A percentile compares a stretch with the other conserved stretches of the same genome.
Conservation (phyloP, 176 grass and related monocot genomes). For the Microstegium vimineum region DNA sequence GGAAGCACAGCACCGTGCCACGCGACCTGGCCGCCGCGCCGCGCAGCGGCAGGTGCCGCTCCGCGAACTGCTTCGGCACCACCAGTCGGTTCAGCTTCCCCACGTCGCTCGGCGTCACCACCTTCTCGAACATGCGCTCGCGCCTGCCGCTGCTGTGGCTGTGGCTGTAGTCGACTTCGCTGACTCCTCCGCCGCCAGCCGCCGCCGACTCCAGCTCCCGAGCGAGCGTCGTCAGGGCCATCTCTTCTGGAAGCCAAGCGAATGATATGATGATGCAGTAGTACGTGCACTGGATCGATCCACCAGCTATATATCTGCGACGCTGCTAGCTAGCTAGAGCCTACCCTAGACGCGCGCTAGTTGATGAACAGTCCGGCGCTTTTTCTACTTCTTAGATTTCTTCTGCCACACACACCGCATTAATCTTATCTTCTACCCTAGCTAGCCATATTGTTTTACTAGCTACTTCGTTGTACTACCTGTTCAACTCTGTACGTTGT, state of each 20-base stretch:
- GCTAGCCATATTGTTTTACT: too few species aligned
- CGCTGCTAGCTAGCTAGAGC: too few species aligned
- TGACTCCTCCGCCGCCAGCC: not conserved
- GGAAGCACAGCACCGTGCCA: conserved; percentile 45
- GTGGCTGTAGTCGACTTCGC: not conserved
- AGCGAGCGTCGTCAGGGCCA: not conserved
- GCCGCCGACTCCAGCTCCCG: not conserved
- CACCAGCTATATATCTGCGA: too few species aligned
- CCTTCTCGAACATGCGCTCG: conserved; percentile 43
- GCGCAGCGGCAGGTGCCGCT: conserved; percentile 38
- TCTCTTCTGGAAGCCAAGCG: not conserved
- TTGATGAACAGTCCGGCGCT: too few species aligned
- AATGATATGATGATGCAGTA: not conserved
- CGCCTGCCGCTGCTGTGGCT: not conserved
- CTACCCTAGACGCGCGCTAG: too few species aligned
- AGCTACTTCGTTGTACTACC: too few species aligned
- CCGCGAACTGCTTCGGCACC: conserved; percentile 58
- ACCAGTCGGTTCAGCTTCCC: conserved; percentile 58
- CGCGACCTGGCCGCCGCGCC: not conserved
- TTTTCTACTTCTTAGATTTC: too few species aligned
- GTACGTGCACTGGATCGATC: not conserved
- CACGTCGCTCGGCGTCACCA: conserved; percentile 50
- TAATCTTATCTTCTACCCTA: too few species aligned
- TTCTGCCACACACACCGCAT: too few species aligned
- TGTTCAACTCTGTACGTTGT: too few species aligned